Conservation (phyloP, 805 yeast genomes). For the Ogataea corticis region DNA sequence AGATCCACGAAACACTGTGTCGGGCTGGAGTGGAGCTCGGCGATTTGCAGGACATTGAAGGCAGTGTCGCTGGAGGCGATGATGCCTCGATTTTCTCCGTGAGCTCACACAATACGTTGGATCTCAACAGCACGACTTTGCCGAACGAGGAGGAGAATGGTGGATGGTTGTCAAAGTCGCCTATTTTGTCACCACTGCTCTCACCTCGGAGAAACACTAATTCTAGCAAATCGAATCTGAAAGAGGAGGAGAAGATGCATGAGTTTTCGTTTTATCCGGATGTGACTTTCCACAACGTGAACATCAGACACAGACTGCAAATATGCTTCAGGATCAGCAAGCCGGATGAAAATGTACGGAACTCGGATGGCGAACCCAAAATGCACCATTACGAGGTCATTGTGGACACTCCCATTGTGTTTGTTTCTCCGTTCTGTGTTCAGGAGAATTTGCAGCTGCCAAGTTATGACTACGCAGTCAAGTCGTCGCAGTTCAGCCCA, state of each 20-base stretch:
- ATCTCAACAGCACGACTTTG: not conserved
- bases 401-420: conserved; percentile 71
- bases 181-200: conserved; percentile 19
- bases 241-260: conserved; percentile 19
- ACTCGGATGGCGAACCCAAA: conserved; percentile 37
- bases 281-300: conserved; percentile 60
- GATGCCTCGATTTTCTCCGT: conserved; percentile 31
- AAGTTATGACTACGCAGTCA: conserved; percentile 38
- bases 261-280: conserved; percentile 55
- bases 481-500: conserved; percentile 19
- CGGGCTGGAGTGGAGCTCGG: conserved; percentile 25
- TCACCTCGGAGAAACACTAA: conserved; percentile 18
- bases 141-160: conserved; percentile 15
- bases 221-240: conserved; percentile 11
- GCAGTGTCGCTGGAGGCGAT: conserved; percentile 15
- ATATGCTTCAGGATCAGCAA: conserved; percentile 67
- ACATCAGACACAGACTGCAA: conserved; percentile 67
- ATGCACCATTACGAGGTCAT: conserved; percentile 79
- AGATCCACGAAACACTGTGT: conserved; percentile 27
- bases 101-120: conserved; percentile 24
- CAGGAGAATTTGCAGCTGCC: conserved; percentile 39
- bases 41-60: conserved; percentile 24
- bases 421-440: conserved; percentile 44
- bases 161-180: conserved; percentile 27
- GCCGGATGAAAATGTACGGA: conserved; percentile 46